A percentile compares a stretch with the other conserved stretches of the same genome.
phyloP scores from a whole-genome alignment of 148 eudicot species.

The Silene uniflora region DNA sequence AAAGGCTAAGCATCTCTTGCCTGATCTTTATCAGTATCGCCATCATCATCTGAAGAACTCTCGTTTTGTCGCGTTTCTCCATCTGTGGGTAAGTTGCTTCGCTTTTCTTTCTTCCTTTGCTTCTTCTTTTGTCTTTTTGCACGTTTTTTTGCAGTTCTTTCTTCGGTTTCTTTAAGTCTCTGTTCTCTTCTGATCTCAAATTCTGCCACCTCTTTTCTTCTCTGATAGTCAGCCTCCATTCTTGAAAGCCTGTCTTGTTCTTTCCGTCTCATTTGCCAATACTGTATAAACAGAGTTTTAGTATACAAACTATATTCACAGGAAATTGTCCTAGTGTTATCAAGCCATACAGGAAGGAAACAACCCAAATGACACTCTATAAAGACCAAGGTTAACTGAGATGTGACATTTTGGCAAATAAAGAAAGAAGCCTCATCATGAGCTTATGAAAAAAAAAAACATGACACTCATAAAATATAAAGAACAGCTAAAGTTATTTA shows the following conservation, averaged over 20 bases:
- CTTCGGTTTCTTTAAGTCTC: constrained; percentile 80
- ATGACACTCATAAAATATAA: too few relatives aligned
- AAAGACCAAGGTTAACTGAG: neutral
- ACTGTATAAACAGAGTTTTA: constrained; percentile 42
- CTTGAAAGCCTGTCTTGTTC: constrained; percentile 91
- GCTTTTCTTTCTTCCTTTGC: constrained; percentile 70
- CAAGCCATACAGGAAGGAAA: neutral
- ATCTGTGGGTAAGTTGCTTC: constrained; percentile 29
- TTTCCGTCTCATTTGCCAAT: constrained; percentile 95
- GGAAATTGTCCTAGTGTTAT: too few relatives aligned
- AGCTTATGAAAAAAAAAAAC: too few relatives aligned
- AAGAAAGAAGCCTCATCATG: neutral
- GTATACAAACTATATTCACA: constrained; percentile 6
- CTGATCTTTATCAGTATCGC: constrained; percentile 42
- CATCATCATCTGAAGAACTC: constrained; percentile 46
- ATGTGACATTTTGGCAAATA: neutral
- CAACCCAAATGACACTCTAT: neutral
- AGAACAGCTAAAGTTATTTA: too few relatives aligned
- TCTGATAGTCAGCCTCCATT: constrained; percentile 81
- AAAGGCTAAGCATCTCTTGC: constrained; percentile 1
- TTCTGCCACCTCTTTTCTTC: constrained; percentile 74
- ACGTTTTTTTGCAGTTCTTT: constrained; percentile 88
- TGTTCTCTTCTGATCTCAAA: constrained; percentile 71
- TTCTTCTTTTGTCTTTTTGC: constrained; percentile 84
- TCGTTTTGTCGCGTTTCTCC: constrained; percentile 41